Evolutionary conservation across 805 yeast species (phyloP).

Genomic region (Spathaspora arborariae): DNA sequence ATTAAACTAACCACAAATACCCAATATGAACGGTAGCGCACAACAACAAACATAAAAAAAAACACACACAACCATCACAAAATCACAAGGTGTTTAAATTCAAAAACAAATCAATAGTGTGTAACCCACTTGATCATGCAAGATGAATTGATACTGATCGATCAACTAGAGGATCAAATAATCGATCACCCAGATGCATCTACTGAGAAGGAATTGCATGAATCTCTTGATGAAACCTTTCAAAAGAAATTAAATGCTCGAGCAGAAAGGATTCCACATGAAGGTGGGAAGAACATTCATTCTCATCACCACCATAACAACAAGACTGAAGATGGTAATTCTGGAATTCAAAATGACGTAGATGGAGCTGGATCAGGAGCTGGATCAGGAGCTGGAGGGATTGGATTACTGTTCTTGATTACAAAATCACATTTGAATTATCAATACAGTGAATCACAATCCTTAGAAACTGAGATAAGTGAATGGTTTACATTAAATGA

Average conservation of each 20-base stretch:
- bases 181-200: constrained; percentile 40
- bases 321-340: not conserved
- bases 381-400: not conserved
- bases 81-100: not conserved
- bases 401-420: constrained; percentile 24
- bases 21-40: too few species aligned
- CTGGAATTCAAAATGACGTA: not conserved
- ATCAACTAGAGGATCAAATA: constrained; percentile 44
- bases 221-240: constrained; percentile 38
- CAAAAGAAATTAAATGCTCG: constrained; percentile 39
- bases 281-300: not conserved
- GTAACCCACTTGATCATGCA: constrained; percentile 13
- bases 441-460: constrained; percentile 23
- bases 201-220: constrained; percentile 25
- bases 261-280: constrained; percentile 32
- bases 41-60: too few species aligned
- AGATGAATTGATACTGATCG: constrained; percentile 33
- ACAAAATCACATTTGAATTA: constrained; percentile 30
- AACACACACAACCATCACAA: not conserved
- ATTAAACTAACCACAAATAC: too few species aligned
- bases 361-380: not conserved
- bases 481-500: constrained; percentile 40
- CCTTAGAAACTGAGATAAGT: constrained; percentile 25
- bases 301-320: not conserved
- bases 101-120: not conserved